Base-by-base conservation (phyloP, 2,329 filamentous ascomycete species). In the Coniochaeta ligniaria region DNA sequence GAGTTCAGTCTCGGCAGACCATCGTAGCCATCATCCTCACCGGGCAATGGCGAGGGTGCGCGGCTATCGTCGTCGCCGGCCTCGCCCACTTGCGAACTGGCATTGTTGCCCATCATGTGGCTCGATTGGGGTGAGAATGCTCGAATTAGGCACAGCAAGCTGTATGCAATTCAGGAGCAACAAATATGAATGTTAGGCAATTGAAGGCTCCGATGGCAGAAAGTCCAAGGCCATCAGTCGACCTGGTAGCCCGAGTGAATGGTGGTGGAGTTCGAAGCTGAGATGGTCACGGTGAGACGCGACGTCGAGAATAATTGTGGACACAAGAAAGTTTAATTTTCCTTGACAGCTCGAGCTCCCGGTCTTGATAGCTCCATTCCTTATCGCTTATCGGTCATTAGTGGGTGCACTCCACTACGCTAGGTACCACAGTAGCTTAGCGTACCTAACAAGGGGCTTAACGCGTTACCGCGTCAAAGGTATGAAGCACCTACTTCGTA, bases 1-100 rank as follows among this genome's bases (percentile, higher is more conserved):
- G 60, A 62, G 50, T 61, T 60, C n/a, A 31, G 47, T 17, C 47
- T 26, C 14, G 47, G 47, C 6, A 52, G 47, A n/a, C 47, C 47
- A 31, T 52, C 47, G 26, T 52, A 52, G 47, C 22, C 22, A 17
- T 52, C 47, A 17, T 52, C 47, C 5, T 12, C 47, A 52, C 47
- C 26, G 9, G 22, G 22, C 47, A 52, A 52, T 31, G 47, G 47
- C 22, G 47, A 52, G 26, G 47, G 2, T 17, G 22, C 22, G 26
- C 47, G 47, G 26, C 47, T 52, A 9, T 31, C 47, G 26, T 52
- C 12, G 24, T 11, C 47, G 47, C 22, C 47, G 26, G 12, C 47
- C 2, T 31, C 47, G 4, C 6, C 47, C 22, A 52, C 47, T 14
- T 47, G 43, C 47, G 47, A 52, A 22, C 47, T 52, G 24, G 22